phyloP scores from a whole-genome alignment of 2,329 filamentous ascomycete species.

The Colletotrichum godetiae region DNA sequence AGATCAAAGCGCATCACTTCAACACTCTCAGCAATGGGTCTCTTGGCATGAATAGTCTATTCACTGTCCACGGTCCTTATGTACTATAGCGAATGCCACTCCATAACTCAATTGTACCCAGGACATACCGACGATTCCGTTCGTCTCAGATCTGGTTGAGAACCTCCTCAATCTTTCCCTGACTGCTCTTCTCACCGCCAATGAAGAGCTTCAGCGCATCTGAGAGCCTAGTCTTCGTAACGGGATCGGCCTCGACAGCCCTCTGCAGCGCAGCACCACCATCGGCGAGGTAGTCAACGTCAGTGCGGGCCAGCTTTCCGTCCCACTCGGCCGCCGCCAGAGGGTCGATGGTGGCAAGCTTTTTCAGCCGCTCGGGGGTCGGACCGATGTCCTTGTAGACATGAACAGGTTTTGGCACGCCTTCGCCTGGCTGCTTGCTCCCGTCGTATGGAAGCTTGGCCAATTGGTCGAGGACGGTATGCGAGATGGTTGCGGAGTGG shows the following conservation, averaged over 20 bases:
- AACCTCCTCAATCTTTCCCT: conserved; percentile 49
- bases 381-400: conserved; percentile 49
- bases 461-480: conserved; percentile 51
- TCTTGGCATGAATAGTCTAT: conserved; percentile 23
- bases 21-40: conserved; percentile 19
- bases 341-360: conserved; percentile 51
- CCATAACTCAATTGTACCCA: neutral
- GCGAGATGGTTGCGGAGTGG: conserved; percentile 57
- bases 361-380: conserved; percentile 47
- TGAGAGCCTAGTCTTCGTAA: conserved; percentile 49
- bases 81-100: neutral
- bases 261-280: conserved; percentile 54
- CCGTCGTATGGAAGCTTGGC: conserved; percentile 50
- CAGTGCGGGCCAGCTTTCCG: conserved; percentile 50
- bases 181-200: conserved; percentile 50
- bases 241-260: conserved; percentile 52
- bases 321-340: conserved; percentile 51
- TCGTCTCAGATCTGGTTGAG: conserved; percentile 37
- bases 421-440: conserved; percentile 50
- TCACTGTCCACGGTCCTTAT: neutral
- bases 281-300: conserved; percentile 59
- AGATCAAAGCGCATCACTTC: neutral
- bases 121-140: neutral
- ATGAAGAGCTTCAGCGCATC: conserved; percentile 55
- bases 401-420: conserved; percentile 52